A percentile compares a stretch with the other conserved stretches of the same genome.
Evolutionary conservation across 2,329 filamentous ascomycete species (phyloP).

Genomic region (Penicillium nordicum): DNA sequence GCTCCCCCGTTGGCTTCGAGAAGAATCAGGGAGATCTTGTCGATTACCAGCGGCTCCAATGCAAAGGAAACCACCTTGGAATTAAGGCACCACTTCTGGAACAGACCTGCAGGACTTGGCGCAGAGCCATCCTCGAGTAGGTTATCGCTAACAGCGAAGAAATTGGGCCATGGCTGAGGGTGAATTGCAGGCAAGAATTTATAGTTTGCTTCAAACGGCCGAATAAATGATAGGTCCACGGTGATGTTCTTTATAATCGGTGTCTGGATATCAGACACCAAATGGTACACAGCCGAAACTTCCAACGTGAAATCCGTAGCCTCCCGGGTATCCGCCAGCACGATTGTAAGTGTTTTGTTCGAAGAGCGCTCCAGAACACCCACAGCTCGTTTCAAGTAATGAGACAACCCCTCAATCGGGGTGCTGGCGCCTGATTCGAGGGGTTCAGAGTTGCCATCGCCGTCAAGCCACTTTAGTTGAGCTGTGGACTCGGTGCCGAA

Average conservation of each 20-base stretch:
- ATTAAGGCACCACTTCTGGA: slow-evolving; percentile 76
- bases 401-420: slow-evolving; percentile 27
- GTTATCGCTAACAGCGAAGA: slow-evolving; percentile 64
- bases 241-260: slow-evolving; percentile 71
- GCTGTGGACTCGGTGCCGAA: slow-evolving; percentile 55
- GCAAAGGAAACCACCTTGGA: slow-evolving; percentile 74
- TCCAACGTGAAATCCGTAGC: slow-evolving; percentile 64
- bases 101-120: slow-evolving; percentile 57
- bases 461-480: slow-evolving; percentile 47
- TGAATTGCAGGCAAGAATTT: slow-evolving; percentile 79
- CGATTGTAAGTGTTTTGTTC: slow-evolving; percentile 33
- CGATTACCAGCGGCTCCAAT: slow-evolving; percentile 56
- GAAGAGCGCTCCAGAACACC: slow-evolving; percentile 35
- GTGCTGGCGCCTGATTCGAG: slow-evolving; percentile 24
- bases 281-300: slow-evolving; percentile 71
- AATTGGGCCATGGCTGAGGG: slow-evolving; percentile 75
- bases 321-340: slow-evolving; percentile 53
- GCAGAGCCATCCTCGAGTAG: slow-evolving; percentile 27
- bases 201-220: slow-evolving; percentile 88
- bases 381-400: slow-evolving; percentile 34
- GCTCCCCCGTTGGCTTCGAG: slow-evolving; percentile 61
- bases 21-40: slow-evolving; percentile 64
- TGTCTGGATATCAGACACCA: slow-evolving; percentile 75
- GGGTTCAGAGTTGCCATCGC: slow-evolving; percentile 24
- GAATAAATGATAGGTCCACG: slow-evolving; percentile 68